phyloP scores from a whole-genome alignment of 2,329 filamentous ascomycete species.

The Aciculosporium take region DNA sequence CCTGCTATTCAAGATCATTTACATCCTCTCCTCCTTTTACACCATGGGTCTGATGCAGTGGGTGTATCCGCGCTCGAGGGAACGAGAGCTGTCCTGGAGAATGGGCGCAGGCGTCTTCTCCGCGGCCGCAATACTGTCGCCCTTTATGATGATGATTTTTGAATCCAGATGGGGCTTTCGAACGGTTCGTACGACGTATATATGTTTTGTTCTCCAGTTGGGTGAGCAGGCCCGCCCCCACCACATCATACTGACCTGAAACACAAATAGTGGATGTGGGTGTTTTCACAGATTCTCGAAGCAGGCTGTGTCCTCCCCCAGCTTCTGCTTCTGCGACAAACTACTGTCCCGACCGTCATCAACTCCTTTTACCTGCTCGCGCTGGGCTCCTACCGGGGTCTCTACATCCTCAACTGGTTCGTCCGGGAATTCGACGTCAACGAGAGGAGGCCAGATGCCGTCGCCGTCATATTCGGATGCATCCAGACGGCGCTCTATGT shows the following conservation, averaged over 20 bases:
- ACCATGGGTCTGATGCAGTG: slow-evolving; percentile 80
- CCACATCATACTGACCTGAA: slow-evolving; percentile 1
- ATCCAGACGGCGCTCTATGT: slow-evolving; percentile 81
- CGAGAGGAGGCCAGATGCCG: slow-evolving; percentile 47
- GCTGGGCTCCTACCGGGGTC: slow-evolving; percentile 71
- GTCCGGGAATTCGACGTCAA: slow-evolving; percentile 46
- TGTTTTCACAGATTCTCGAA: slow-evolving; percentile 84
- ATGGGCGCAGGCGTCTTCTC: slow-evolving; percentile 56
- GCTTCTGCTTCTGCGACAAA: slow-evolving; percentile 80
- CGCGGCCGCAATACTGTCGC: slow-evolving; percentile 52
- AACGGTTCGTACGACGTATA: slow-evolving; percentile 23
- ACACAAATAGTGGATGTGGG: slow-evolving; percentile 58
- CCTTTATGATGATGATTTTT: slow-evolving; percentile 59
- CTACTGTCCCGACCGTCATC: slow-evolving; percentile 89
- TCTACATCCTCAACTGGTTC: slow-evolving; percentile 92
- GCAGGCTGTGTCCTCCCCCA: slow-evolving; percentile 84
- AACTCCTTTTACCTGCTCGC: slow-evolving; percentile 90
- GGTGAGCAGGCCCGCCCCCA: too few species aligned
- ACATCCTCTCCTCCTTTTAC: slow-evolving; percentile 71
- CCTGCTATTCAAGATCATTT: slow-evolving; percentile 76
- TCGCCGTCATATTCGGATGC: slow-evolving; percentile 73
- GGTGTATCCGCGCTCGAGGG: slow-evolving; percentile 72
- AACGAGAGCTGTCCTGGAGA: slow-evolving; percentile 89
- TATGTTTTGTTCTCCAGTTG: not conserved
- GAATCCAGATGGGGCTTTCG: slow-evolving; percentile 34